Percentiles rank a stretch among this genome's conserved stretches.
phyloP scores from a whole-genome alignment of 257 asterid genomes.

The Pogostemon cablin region DNA sequence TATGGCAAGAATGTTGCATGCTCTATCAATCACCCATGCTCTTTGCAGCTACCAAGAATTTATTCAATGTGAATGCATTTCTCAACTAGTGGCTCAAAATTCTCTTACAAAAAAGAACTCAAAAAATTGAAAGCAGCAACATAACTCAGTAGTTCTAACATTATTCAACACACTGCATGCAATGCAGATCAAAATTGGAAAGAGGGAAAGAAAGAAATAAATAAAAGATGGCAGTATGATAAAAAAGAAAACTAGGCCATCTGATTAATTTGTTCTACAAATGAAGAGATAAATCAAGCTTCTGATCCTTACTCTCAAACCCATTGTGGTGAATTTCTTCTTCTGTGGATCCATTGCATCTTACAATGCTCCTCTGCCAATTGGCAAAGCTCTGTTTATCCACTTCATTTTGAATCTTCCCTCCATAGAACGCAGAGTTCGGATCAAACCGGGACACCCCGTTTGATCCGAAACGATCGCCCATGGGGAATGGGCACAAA shows the following conservation, averaged over 20 bases:
- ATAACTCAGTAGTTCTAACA: not conserved
- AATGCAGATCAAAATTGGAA: slow-evolving; percentile 14
- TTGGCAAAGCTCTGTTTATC: slow-evolving; percentile 46
- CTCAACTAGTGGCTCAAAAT: not conserved
- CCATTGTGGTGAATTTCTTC: slow-evolving; percentile 11
- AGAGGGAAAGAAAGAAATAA: not conserved
- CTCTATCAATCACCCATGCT: no score
- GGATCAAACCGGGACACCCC: slow-evolving; percentile 49
- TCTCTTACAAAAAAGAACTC: not conserved
- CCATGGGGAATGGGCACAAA: slow-evolving; percentile 41
- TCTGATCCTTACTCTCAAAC: slow-evolving; percentile 45
- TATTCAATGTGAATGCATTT: not conserved
- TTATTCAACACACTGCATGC: slow-evolving; percentile 18
- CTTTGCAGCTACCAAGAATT: no score
- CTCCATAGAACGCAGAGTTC: slow-evolving; percentile 39
- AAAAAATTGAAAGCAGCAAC: not conserved
- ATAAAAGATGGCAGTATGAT: not conserved
- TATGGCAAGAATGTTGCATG: no score
- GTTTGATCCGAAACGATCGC: slow-evolving; percentile 38
- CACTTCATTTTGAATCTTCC: slow-evolving; percentile 29
- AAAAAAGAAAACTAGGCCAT: not conserved
- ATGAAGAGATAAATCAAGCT: slow-evolving; percentile 84
- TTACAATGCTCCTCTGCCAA: slow-evolving; percentile 45
- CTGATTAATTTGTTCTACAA: slow-evolving; percentile 38
- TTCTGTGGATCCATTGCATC: slow-evolving; percentile 34